Evolutionary conservation across 352 stramenopile species (phyloP), one percentile per base, ranked within the genome.

Genomic region (Elongisporangium senticosum): DNA sequence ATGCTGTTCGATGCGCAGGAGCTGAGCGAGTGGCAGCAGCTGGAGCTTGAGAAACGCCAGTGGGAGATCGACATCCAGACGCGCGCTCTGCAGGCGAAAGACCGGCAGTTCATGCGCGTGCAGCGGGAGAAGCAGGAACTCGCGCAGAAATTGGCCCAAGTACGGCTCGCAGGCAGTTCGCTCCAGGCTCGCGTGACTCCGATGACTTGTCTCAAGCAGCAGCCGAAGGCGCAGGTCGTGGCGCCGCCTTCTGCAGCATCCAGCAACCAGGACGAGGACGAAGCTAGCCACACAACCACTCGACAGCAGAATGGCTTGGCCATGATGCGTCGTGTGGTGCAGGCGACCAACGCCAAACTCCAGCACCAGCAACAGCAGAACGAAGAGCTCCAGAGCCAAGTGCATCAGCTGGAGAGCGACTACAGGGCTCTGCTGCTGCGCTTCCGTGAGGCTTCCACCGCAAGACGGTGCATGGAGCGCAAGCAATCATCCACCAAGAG

Each of bases 1-100:
- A 26, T 72, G 1, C 33, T 71, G n/a, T 71, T 65, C 26, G 64
- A 58, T 8, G 48, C 53, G 17, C 56, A 68, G 40, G 61, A 68
- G 21, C 56, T 51, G 33, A 49, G 47, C 17, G 64, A 61, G 51
- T n/a, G 22, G 1, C 55, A 54, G 7, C 33, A 57, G 21, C 20
- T 20, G 23, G 51, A 64, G 17, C 11, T 59, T 10, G 23, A 8
- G 19, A 20, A 51, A 17, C 56, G 58, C 2, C n/a, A 52, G 26
- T 56, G 55, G 4, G 43, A 59, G 3, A 7, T 65, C 23, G 47
- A 49, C n/a, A 51, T 71, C 23, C 48, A 60, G 33, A 56, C 51
- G 39, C n/a, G 53, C 21, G 49, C 56, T 7, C 37, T 39, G 0
- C 20, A 47, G 1, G 48, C 56, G 7, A 55, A 63, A 22, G 49